Conservation (phyloP, 2,329 filamentous ascomycete species). For the Fusarium siculi region DNA sequence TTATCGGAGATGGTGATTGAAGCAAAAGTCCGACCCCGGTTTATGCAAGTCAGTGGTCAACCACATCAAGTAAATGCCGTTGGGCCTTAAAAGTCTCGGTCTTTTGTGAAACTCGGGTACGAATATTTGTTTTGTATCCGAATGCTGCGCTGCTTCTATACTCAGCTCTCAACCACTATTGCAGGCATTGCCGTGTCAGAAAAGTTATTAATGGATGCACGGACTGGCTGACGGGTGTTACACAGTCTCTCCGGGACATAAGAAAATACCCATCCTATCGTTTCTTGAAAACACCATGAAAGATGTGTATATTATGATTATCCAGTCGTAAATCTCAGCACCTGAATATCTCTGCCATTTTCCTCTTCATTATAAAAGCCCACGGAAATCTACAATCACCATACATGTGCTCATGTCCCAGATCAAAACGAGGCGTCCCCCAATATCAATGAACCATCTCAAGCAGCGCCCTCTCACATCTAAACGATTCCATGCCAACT, state of each 20-base stretch:
- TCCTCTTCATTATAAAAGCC: not conserved
- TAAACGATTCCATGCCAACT: not conserved
- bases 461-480: not conserved
- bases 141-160: not conserved
- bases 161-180: not conserved
- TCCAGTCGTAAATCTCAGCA: not conserved
- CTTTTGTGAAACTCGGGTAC: not conserved
- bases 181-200: not conserved
- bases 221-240: not conserved
- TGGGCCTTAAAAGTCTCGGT: not conserved
- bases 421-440: conserved; percentile 4
- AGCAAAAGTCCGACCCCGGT: conserved; percentile 17
- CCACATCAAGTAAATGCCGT: not conserved
- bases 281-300: not conserved
- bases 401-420: not conserved
- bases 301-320: not conserved
- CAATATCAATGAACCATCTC: conserved; percentile 11
- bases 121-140: not conserved
- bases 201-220: not conserved
- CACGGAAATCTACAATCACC: not conserved
- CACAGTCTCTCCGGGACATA: not conserved
- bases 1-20: conserved; percentile 4
- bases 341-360: not conserved
- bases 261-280: not conserved
- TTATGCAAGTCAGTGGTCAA: not conserved